Percentiles rank a stretch among this genome's conserved stretches.
Evolutionary conservation across 176 grass and related monocot genomes (phyloP).

Genomic region (Oryza australiensis): DNA sequence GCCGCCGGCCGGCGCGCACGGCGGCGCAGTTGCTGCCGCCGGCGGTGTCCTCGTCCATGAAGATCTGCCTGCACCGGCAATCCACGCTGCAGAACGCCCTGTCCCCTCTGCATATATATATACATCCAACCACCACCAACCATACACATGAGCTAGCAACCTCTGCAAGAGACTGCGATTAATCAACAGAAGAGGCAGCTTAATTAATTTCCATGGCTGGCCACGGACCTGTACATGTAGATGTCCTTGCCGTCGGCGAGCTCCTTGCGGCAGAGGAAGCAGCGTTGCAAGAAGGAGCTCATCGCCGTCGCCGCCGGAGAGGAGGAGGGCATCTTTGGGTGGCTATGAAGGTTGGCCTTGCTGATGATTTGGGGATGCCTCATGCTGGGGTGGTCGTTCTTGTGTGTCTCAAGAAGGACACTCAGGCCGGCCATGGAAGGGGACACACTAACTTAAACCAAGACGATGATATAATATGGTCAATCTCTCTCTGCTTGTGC

Average conservation of each 20-base stretch:
- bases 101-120: slow-evolving; percentile 65
- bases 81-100: slow-evolving; percentile 63
- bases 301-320: background rate
- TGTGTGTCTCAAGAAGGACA: slow-evolving; percentile 46
- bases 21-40: background rate
- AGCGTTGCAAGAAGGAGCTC: slow-evolving; percentile 55
- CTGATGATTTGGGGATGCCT: slow-evolving; percentile 40
- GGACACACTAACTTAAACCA: background rate
- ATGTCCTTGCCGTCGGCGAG: slow-evolving; percentile 55
- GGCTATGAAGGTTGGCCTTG: slow-evolving; percentile 45
- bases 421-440: slow-evolving; percentile 58
- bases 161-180: background rate
- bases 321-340: slow-evolving; percentile 3
- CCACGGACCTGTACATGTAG: slow-evolving; percentile 62
- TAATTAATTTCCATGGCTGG: background rate
- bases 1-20: background rate
- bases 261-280: slow-evolving; percentile 54
- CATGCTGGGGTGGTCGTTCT: background rate
- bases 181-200: background rate
- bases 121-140: background rate
- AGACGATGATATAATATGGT: background rate
- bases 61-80: slow-evolving; percentile 61
- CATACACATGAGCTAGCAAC: background rate
- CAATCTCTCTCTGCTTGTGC: background rate
- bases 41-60: slow-evolving; percentile 48